Evolutionary conservation across 2,329 filamentous ascomycete species (phyloP), one percentile per base, ranked within the genome.

Genomic region (Fusarium napiforme): DNA sequence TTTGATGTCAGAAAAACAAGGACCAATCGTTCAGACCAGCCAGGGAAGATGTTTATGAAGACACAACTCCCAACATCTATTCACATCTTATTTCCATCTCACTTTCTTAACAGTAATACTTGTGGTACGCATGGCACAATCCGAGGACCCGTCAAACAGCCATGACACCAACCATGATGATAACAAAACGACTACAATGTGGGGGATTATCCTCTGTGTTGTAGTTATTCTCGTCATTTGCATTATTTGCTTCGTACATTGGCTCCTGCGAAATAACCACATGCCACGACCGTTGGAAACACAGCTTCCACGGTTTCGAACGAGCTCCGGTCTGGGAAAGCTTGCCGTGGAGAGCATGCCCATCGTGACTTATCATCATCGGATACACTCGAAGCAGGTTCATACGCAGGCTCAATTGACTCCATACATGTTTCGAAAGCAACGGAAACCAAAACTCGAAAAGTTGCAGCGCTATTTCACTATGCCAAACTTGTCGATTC

Each of bases 281-380:
- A 49, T 59, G 8, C 57, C 32, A 1, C 46, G n/a, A 5, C n/a
- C 28, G 2, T 10, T 60, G 9, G 43, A 46, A 7, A 34, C 43
- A 1, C 69, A 69, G 8, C 47, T 72, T 0, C 56, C 69, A 3
- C 53, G 64, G 14, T 56, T 50, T 6, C 62, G 40, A 23, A 11
- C 32, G 4, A 59, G 23, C 19, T 26, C 52, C 2, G 69, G 69
- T 0, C 23, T 71, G 0, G 69, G 69, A 23, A 49, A 61, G 16
- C 28, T 56, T 0, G 55, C 18, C 2, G 57, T 72, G 32, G 69
- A 72, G 5, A 72, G 34, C 7, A 71, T 71, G 40, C 64, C 69
- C 2, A 71, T 37, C 5, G 12, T 72, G 9, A 58, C 21, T 1
- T 71, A 47, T 21, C 19, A 71, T 21, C 4, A 36, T 2, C 16